phyloP scores from a whole-genome alignment of 495 filamentous ascomycete genomes.

The Parathielavia appendiculata region DNA sequence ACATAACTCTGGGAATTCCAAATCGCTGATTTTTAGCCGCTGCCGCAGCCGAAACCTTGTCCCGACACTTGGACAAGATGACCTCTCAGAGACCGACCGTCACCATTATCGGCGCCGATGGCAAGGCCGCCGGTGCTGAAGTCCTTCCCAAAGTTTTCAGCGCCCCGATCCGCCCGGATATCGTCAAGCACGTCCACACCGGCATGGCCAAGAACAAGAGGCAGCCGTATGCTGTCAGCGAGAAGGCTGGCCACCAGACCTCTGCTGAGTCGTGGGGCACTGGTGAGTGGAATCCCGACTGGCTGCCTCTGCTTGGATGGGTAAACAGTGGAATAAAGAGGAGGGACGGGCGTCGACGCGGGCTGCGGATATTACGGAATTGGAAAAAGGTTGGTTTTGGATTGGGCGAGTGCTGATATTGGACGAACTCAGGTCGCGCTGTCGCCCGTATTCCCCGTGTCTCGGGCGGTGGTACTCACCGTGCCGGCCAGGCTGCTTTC shows the following conservation, averaged over 20 bases:
- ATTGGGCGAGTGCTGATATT: slow-evolving; percentile 2
- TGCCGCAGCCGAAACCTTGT: slow-evolving; percentile 21
- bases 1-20: not conserved
- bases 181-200: slow-evolving; percentile 97
- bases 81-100: slow-evolving; percentile 83
- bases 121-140: slow-evolving; percentile 77
- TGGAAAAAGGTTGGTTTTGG: not conserved
- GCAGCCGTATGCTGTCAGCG: slow-evolving; percentile 98
- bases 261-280: slow-evolving; percentile 99
- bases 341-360: not conserved
- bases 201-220: slow-evolving; percentile 99
- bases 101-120: slow-evolving; percentile 88
- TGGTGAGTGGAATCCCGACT: slow-evolving; percentile 59
- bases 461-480: slow-evolving; percentile 99
- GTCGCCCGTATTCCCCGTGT: slow-evolving; percentile 99
- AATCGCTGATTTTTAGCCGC: slow-evolving; percentile 13
- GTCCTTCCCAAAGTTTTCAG: slow-evolving; percentile 92
- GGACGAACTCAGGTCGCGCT: slow-evolving; percentile 68
- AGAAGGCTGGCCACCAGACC: slow-evolving; percentile 99
- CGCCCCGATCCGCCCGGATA: slow-evolving; percentile 94
- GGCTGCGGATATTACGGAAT: not conserved
- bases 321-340: slow-evolving; percentile 1
- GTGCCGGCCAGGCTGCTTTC: slow-evolving; percentile 98
- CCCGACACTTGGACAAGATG: slow-evolving; percentile 55
- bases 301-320: slow-evolving; percentile 9